Base-by-base conservation (phyloP, 495 filamentous ascomycete genomes). In the Talaromyces adpressus region DNA sequence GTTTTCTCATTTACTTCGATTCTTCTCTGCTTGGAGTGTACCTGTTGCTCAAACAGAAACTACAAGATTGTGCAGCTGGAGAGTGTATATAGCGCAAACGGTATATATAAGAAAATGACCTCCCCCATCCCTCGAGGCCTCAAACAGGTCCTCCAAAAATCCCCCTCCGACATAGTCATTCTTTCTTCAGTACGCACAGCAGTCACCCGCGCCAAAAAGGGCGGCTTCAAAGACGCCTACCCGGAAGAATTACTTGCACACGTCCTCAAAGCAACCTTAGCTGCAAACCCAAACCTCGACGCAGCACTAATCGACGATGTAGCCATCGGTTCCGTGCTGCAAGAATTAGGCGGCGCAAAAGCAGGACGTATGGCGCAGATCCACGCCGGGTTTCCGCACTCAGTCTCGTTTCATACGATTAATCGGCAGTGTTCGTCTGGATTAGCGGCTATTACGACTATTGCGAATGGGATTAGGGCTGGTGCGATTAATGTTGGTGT, bases 331-430 rank as follows among this genome's bases (percentile, higher is more conserved):
- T 91, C 91, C 58, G 93, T 96, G 16, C 84, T 97, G 45, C 89
- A 90, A 61, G 91, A 96, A 72, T 90, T 97, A 25, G 93, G 93
- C 61, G 92, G 92, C 62, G 87, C 85, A 61, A 97, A 97, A 79
- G 91, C 91, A 12, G 91, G 90, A 36, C 89, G 93, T 65, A 96
- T 95, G 92, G 91, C 91, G 49, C 82, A 91, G 67, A 88, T 91
- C 72, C 89, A 93, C 75, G 84, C 86, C 63, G 91, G 91, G 36
- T 90, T 89, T 72, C 85, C 91, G n/a, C 74, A 81, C 64, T 80
- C 80, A 4, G 92, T 91, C 0, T 81, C 85, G 30, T 89, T 96
- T 65, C 86, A 89, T 77, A 96, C 93, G 1, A 84, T 91, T 68
- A 97, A 97, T 76, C 82, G 93, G 27, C 91, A 93, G 36, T 97